Percentiles rank a stretch among this genome's conserved stretches.
Conservation (phyloP, 805 yeast genomes). For the Ogataea nitratoaversa region DNA sequence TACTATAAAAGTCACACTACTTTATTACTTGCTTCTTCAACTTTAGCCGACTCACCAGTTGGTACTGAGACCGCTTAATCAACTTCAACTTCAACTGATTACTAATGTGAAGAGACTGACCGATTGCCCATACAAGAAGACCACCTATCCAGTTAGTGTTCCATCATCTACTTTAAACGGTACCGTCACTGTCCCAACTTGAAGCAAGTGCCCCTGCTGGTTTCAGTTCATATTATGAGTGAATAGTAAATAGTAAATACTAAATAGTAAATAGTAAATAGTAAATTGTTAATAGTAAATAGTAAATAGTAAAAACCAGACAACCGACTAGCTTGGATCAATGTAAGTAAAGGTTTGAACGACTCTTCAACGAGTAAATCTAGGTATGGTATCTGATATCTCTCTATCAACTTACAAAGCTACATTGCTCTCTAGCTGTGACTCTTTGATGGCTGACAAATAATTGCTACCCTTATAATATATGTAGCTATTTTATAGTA, state of each 20-base stretch:
- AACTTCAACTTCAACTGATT: conserved; percentile 37
- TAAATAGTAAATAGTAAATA: too few relatives aligned
- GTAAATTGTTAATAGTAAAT: too few relatives aligned
- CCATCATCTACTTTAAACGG: conserved; percentile 27
- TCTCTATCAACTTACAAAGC: neutral
- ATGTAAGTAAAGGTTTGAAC: too few relatives aligned
- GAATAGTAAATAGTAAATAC: too few relatives aligned
- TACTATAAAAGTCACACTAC: conserved; percentile 37
- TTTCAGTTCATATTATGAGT: conserved; percentile 21
- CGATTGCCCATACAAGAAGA: conserved; percentile 37
- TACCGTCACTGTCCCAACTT: conserved; percentile 28
- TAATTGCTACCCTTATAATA: too few relatives aligned
- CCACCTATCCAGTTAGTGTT: too few relatives aligned
- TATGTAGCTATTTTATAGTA: conserved; percentile 11
- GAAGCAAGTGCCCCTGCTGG: conserved; percentile 33
- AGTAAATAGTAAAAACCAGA: too few relatives aligned
- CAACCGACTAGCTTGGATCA: too few relatives aligned
- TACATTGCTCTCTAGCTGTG: neutral
- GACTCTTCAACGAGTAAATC: too few relatives aligned
- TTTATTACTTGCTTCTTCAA: conserved; percentile 34
- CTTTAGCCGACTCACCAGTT: conserved; percentile 30
- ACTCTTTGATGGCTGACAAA: too few relatives aligned
- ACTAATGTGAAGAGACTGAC: conserved; percentile 35
- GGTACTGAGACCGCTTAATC: conserved; percentile 31
- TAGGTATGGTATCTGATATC: too few relatives aligned